Evolutionary conservation across 1,139 yeast genomes (phyloP), one percentile per base, ranked within the genome.

Genomic region (Debaryomyces nepalensis): DNA sequence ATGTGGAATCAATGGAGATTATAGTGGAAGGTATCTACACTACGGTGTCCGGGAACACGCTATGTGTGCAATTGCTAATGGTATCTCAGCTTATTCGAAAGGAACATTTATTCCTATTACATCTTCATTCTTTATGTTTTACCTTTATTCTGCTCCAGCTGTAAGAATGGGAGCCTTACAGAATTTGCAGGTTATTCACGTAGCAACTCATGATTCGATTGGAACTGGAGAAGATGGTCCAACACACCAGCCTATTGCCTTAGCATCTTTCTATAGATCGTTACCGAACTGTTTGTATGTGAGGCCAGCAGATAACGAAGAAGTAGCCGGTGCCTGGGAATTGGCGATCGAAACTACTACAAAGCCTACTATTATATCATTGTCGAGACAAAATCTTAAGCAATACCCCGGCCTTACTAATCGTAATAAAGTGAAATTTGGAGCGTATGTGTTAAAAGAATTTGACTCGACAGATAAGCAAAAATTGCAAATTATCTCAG

Each of bases 141-240:
- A 64, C 46, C 50, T 66, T 30, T 66, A 67, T 47, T 66, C 70
- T 19, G 68, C 71, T 2, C 64, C 69, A 20, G 70, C 64, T 6
- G 67, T 66, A 14, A 55, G 72, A 45, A 60, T 61, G 53, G 66
- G 66, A 18, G 68, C 73, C 1, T 49, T 68, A 24, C 53, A 58
- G 18, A 44, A 58, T 9, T 51, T 65, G 16, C 63, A 63, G 41
- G 64, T 59, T 2, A 61, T 66, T 37, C 68, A 64, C 48, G 66
- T 67, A 11, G 73, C 68, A 16, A 66, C 72, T 4, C 73, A 67
- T 40, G 73, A 68, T 41, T 66, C 72, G 12, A 61, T 67, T 41
- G 70, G 68, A 37, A 60, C 56, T 26, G 73, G 73, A 26, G 70
- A 66, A 50, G 69, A 67, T 51, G 73, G 73, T 12, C 73, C 72